Evolutionary conservation across 768 basidiomycete species (phyloP).

Genomic region (Auricularia auricula-judae): DNA sequence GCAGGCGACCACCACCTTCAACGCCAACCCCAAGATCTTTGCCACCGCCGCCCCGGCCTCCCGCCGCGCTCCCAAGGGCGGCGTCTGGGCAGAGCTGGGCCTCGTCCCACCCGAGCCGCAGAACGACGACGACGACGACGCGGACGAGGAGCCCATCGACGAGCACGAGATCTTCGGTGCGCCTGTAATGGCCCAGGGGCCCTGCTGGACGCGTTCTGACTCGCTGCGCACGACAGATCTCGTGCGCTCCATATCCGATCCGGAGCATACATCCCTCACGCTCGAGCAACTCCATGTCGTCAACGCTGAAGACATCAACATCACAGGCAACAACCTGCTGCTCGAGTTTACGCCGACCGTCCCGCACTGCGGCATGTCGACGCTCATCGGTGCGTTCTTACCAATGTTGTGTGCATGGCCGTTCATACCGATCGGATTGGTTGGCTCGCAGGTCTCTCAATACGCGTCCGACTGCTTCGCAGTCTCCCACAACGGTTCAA

Average conservation of each 20-base stretch:
- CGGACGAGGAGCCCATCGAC: conserved; percentile 63
- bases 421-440: background rate
- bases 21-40: conserved; percentile 85
- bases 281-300: conserved; percentile 95
- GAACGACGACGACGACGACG: conserved; percentile 18
- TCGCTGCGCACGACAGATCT: conserved; percentile 46
- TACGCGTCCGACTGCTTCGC: conserved; percentile 81
- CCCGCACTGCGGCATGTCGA: conserved; percentile 96
- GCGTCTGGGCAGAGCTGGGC: conserved; percentile 24
- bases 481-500: conserved; percentile 90
- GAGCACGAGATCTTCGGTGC: conserved; percentile 87
- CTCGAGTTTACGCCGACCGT: conserved; percentile 97
- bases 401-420: background rate
- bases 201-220: background rate
- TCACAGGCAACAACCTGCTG: conserved; percentile 40
- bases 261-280: conserved; percentile 75
- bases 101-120: conserved; percentile 23
- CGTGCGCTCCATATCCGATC: conserved; percentile 85
- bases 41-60: conserved; percentile 34
- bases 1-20: conserved; percentile 28
- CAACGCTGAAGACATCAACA: conserved; percentile 71
- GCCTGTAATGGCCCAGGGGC: conserved; percentile 11
- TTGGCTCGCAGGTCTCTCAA: conserved; percentile 63
- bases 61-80: conserved; percentile 27
- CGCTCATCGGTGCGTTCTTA: conserved; percentile 61